Percentiles rank a stretch among this genome's conserved stretches.
phyloP scores from a whole-genome alignment of 2,329 filamentous ascomycete genomes.

The Fusarium solani-melongenae region DNA sequence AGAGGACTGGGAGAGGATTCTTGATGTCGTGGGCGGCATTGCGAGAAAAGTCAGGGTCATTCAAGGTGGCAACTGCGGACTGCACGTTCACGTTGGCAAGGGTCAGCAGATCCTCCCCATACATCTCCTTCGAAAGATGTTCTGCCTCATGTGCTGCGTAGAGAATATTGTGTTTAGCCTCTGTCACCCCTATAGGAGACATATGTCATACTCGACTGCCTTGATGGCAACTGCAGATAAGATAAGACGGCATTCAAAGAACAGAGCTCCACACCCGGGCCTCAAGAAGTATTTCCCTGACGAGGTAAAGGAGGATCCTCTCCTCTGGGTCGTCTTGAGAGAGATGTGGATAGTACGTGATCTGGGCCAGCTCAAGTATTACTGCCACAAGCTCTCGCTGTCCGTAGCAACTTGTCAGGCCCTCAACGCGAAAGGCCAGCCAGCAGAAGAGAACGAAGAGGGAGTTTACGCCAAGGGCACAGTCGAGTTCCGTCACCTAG shows the following conservation, averaged over 20 bases:
- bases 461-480: background rate
- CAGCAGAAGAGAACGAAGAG: background rate
- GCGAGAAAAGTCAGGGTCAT: slow-evolving; percentile 21
- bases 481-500: slow-evolving; percentile 35
- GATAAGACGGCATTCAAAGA: background rate
- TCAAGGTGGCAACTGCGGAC: slow-evolving; percentile 7
- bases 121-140: slow-evolving; percentile 20
- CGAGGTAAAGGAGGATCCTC: background rate
- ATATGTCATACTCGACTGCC: background rate
- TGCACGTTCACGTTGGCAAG: slow-evolving; percentile 34
- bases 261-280: background rate
- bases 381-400: slow-evolving; percentile 3
- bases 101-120: slow-evolving; percentile 7
- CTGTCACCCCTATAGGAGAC: slow-evolving; percentile 4
- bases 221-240: background rate
- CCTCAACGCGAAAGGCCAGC: background rate
- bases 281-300: slow-evolving; percentile 20
- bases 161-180: slow-evolving; percentile 31
- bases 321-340: slow-evolving; percentile 7
- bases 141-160: slow-evolving; percentile 20
- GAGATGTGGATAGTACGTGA: slow-evolving; percentile 10
- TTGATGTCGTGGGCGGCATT: slow-evolving; percentile 25
- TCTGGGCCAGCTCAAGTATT: background rate
- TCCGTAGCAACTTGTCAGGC: background rate
- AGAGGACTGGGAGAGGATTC: slow-evolving; percentile 25